A percentile compares a stretch with the other conserved stretches of the same genome.
These are phyloP conservation scores for Rosa hybrid DNA, from an alignment of 331 rosid species.

Conservation along the genomic window DNA sequence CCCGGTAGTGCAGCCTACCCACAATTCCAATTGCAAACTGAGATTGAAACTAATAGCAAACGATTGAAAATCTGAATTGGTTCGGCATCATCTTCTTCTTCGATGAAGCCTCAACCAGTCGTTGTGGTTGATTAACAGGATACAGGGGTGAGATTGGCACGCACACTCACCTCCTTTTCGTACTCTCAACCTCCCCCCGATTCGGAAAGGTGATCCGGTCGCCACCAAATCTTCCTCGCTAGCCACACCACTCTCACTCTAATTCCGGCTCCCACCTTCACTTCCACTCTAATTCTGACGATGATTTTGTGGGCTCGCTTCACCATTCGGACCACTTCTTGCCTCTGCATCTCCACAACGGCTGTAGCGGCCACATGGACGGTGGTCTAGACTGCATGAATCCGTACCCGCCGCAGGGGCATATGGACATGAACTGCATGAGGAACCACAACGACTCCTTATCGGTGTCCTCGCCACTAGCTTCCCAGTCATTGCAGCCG, in stretches of 20 bases:
- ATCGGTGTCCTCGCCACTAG: constrained; percentile 32
- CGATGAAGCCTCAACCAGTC: too few relatives aligned
- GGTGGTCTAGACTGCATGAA: not conserved
- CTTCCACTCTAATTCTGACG: constrained; percentile 45
- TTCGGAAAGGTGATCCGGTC: constrained; percentile 36
- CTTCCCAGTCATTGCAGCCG: constrained; percentile 44
- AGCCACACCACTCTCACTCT: constrained; percentile 15
- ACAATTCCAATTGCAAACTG: too few relatives aligned
- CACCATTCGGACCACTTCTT: constrained; percentile 55
- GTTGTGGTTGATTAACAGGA: too few relatives aligned
- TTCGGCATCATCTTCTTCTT: too few relatives aligned
- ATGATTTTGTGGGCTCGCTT: constrained; percentile 39
- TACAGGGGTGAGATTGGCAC: too few relatives aligned
- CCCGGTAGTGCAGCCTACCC: too few relatives aligned
- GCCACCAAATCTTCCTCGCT: constrained; percentile 20
- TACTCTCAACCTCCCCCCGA: constrained; percentile 48
- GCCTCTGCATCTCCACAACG: constrained; percentile 45
- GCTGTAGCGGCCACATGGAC: constrained; percentile 4
- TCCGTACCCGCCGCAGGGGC: constrained; percentile 13
- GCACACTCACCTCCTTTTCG: constrained; percentile 29
- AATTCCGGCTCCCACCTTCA: constrained; percentile 41
- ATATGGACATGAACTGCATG: constrained; percentile 65
- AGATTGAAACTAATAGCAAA: too few relatives aligned
- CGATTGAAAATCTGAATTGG: too few relatives aligned
- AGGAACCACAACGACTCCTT: constrained; percentile 57